Conservation (phyloP, 768 basidiomycete species). For the Boletellus emodensis region DNA sequence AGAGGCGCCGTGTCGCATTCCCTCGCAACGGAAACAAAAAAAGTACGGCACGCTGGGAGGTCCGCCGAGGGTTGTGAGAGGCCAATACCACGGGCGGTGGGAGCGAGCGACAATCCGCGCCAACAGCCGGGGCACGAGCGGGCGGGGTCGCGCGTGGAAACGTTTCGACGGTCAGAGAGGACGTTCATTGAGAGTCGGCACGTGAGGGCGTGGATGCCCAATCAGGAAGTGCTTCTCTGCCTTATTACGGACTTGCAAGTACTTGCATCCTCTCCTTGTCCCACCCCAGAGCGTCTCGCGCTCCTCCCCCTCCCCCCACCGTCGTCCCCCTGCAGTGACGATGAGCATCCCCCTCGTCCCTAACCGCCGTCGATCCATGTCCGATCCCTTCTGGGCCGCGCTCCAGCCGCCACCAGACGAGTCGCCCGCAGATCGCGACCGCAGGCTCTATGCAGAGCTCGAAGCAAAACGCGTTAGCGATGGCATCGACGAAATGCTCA, state of each 20-base stretch:
- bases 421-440: constrained; percentile 61
- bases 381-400: constrained; percentile 67
- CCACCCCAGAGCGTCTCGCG: constrained; percentile 18
- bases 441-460: constrained; percentile 58
- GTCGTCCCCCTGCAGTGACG: constrained; percentile 5
- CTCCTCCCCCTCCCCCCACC: constrained; percentile 3
- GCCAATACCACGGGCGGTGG: too few species aligned
- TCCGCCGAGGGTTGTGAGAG: too few species aligned
- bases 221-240: constrained; percentile 27
- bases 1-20: background rate
- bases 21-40: background rate
- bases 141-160: too few species aligned
- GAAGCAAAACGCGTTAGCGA: constrained; percentile 75
- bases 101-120: too few species aligned
- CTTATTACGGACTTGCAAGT: constrained; percentile 13
- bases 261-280: constrained; percentile 16
- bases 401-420: constrained; percentile 72
- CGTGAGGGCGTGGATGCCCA: constrained; percentile 17
- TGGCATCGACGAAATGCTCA: constrained; percentile 75
- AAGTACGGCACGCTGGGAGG: too few species aligned
- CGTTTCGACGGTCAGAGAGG: too few species aligned
- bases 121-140: too few species aligned
- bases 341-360: constrained; percentile 31
- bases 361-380: constrained; percentile 44
- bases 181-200: constrained; percentile 7